Percentiles rank a stretch among this genome's conserved stretches.
phyloP scores from a whole-genome alignment of 164 flowering plant species.

The Annona cherimola region DNA sequence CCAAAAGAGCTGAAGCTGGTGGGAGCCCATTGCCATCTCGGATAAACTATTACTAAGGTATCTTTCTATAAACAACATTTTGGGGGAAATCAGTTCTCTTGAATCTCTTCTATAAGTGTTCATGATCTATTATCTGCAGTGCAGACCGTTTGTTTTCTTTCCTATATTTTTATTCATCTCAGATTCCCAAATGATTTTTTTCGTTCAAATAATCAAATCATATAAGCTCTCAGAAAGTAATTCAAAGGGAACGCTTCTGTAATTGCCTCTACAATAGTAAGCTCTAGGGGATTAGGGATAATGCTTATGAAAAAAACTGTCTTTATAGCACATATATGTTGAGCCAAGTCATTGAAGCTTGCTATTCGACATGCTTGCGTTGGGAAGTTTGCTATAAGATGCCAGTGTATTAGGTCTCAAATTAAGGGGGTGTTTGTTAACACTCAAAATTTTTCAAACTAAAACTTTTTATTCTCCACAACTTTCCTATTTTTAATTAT shows the following conservation, averaged over 20 bases:
- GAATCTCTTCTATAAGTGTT: no score
- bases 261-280: neutral
- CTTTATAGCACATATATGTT: neutral
- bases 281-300: no score
- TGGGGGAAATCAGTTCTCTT: neutral
- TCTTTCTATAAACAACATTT: neutral
- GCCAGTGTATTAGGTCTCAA: neutral
- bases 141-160: neutral
- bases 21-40: conserved; percentile 98
- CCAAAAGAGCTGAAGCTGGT: conserved; percentile 86
- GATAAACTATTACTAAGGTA: conserved; percentile 97
- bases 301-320: neutral
- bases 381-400: no score
- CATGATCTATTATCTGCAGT: neutral
- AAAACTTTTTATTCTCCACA: no score
- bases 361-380: no score
- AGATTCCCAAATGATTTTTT: no score
- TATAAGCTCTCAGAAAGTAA: neutral
- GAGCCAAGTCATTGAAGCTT: neutral
- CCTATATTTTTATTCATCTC: no score
- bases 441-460: no score
- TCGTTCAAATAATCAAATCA: neutral
- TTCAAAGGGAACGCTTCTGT: neutral
- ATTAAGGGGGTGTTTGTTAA: no score
- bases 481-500: no score